Evolutionary conservation across 192 early-diverging fungal species (phyloP), one percentile per base, ranked within the genome.

Genomic region (Geranomyces variabilis): DNA sequence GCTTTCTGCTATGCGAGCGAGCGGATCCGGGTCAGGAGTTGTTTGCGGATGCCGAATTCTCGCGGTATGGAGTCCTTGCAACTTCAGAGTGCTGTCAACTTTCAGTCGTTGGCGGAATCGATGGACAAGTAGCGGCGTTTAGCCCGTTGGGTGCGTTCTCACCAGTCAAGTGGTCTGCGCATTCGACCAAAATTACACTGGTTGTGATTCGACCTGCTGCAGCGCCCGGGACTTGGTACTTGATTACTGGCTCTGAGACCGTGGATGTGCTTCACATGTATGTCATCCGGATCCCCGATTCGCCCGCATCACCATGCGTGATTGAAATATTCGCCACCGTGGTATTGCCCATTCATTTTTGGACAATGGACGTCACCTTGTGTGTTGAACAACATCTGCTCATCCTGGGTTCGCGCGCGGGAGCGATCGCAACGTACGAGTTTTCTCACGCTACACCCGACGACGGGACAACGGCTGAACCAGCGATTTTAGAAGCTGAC

Each of bases 1-100:
- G 26, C 14, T 60, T 69, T 47, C 31, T 57, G 21, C 6, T 17
- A 33, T 47, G 19, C 21, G 22, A 67, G 26, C 7, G 22, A 1
- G 6, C 17, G 8, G 34, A 22, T 10, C 29, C 24, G 31, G 17
- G 6, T 6, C 58, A 34, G 4, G 58, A 60, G 29, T 8, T 69
- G 8, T 69, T 0, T 56, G 62, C 70, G 28, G 80, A 83, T 28
- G 36, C 64, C 1, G 73, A 75, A 17, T 83, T 88, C 24, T 66
- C 55, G 26, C 80, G 79, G 66, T 90, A 91, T 74, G 70, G 79
- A 28, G 82, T 84, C 26, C 61, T 91, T 64, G 73, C 81, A 44
- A 47, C 79, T 6, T 89, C 86, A 26, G 46, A 53, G 0, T 87
- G 85, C 63, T 85, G 88, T 7, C 69, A 79, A 14, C 46, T 89